Evolutionary conservation across 768 basidiomycete genomes (phyloP).

Genomic region (Russula compacta): DNA sequence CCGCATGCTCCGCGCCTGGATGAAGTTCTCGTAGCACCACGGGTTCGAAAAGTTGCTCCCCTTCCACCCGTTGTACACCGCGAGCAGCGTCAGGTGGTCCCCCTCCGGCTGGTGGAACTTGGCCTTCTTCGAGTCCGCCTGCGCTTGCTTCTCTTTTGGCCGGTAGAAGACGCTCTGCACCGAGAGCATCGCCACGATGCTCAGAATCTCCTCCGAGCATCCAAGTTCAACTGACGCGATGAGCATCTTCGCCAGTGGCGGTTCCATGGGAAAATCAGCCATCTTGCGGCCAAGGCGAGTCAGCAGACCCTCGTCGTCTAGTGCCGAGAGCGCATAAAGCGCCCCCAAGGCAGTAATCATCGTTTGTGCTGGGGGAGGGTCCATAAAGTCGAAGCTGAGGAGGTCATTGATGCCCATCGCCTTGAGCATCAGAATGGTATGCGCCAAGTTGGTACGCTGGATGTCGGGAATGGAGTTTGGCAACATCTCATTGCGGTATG

Average conservation of each 20-base stretch:
- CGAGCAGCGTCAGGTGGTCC: slow-evolving; percentile 83
- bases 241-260: slow-evolving; percentile 92
- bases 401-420: slow-evolving; percentile 99
- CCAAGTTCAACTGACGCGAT: slow-evolving; percentile 96
- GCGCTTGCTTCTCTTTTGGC: slow-evolving; percentile 99
- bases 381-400: slow-evolving; percentile 99
- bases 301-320: slow-evolving; percentile 93
- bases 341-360: slow-evolving; percentile 95
- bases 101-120: slow-evolving; percentile 99
- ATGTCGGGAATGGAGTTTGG: slow-evolving; percentile 98
- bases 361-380: slow-evolving; percentile 93
- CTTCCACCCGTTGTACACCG: slow-evolving; percentile 99
- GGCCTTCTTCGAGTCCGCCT: slow-evolving; percentile 98
- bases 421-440: slow-evolving; percentile 91
- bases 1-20: slow-evolving; percentile 95
- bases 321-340: slow-evolving; percentile 87
- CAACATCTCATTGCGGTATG: slow-evolving; percentile 97
- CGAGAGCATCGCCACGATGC: slow-evolving; percentile 95
- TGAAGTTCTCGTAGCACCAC: slow-evolving; percentile 99
- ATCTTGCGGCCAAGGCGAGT: slow-evolving; percentile 95
- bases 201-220: slow-evolving; percentile 96
- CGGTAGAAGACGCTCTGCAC: slow-evolving; percentile 96
- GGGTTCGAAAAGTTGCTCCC: slow-evolving; percentile 92
- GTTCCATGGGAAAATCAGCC: slow-evolving; percentile 99
- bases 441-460: slow-evolving; percentile 86